These are phyloP conservation scores for Striga asiatica DNA, from an alignment of 257 asterid genomes.

Conservation along the genomic window DNA sequence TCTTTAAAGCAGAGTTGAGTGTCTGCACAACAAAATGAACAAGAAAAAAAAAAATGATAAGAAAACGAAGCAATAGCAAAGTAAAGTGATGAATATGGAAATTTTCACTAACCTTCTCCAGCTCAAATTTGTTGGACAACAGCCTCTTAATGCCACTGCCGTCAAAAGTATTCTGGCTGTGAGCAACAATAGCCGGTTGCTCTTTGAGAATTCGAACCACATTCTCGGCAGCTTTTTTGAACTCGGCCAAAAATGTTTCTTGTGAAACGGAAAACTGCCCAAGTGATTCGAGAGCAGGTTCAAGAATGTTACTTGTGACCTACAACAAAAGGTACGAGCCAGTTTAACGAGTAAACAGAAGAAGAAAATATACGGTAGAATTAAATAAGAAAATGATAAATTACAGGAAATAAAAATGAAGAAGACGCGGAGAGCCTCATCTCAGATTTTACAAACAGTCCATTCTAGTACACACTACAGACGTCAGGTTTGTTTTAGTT, in stretches of 20 bases:
- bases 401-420: too few relatives aligned
- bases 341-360: too few relatives aligned
- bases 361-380: too few relatives aligned
- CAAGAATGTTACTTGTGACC: conserved; percentile 61
- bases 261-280: conserved; percentile 47
- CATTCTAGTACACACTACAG: too few relatives aligned
- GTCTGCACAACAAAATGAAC: conserved; percentile 25
- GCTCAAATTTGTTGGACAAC: conserved; percentile 65
- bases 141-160: conserved; percentile 75
- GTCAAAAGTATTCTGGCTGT: conserved; percentile 68
- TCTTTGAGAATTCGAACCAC: conserved; percentile 57
- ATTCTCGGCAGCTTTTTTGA: conserved; percentile 40
- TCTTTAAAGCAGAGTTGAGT: conserved; percentile 42
- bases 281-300: conserved; percentile 53
- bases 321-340: conserved; percentile 14
- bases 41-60: not conserved
- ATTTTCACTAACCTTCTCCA: conserved; percentile 52
- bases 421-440: too few relatives aligned
- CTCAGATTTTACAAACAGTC: too few relatives aligned
- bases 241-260: conserved; percentile 49
- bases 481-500: too few relatives aligned
- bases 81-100: not conserved
- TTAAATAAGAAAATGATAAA: too few relatives aligned
- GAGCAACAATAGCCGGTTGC: conserved; percentile 89
- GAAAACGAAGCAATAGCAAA: not conserved